These are phyloP conservation scores for Micromonas commoda DNA, from an alignment of 139 green algal genomes.

Conservation along the genomic window DNA sequence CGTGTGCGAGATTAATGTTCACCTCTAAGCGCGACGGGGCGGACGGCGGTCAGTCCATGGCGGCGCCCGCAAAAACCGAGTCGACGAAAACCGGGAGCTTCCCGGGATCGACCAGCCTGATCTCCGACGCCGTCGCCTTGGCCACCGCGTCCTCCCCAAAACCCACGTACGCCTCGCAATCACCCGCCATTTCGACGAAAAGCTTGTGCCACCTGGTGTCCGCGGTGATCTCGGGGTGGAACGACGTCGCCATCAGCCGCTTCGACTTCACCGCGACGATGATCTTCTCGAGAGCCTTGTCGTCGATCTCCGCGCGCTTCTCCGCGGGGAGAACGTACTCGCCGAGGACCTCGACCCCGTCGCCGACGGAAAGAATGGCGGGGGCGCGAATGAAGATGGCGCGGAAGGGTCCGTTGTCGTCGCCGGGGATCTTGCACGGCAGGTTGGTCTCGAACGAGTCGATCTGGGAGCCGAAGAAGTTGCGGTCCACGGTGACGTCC, in stretches of 20 bases:
- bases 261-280: slow-evolving; percentile 77
- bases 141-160: too few relatives aligned
- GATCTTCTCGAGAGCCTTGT: slow-evolving; percentile 38
- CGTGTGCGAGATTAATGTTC: too few relatives aligned
- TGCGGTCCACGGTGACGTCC: slow-evolving; percentile 83
- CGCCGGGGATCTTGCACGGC: background rate
- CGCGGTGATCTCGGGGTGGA: slow-evolving; percentile 93
- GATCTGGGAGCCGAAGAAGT: slow-evolving; percentile 97
- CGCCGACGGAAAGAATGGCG: slow-evolving; percentile 67
- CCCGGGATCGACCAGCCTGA: too few relatives aligned
- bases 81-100: too few relatives aligned
- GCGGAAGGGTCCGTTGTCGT: slow-evolving; percentile 46
- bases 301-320: background rate
- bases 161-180: background rate
- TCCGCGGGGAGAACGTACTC: slow-evolving; percentile 20
- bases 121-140: too few relatives aligned
- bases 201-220: slow-evolving; percentile 83
- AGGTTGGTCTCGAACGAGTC: slow-evolving; percentile 83
- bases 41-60: too few relatives aligned
- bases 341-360: slow-evolving; percentile 70
- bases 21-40: too few relatives aligned
- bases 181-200: slow-evolving; percentile 69
- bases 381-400: slow-evolving; percentile 94
- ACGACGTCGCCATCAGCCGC: slow-evolving; percentile 85
- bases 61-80: too few relatives aligned